Conservation (phyloP, 805 yeast genomes). For the Suhomyces canberraensis region DNA sequence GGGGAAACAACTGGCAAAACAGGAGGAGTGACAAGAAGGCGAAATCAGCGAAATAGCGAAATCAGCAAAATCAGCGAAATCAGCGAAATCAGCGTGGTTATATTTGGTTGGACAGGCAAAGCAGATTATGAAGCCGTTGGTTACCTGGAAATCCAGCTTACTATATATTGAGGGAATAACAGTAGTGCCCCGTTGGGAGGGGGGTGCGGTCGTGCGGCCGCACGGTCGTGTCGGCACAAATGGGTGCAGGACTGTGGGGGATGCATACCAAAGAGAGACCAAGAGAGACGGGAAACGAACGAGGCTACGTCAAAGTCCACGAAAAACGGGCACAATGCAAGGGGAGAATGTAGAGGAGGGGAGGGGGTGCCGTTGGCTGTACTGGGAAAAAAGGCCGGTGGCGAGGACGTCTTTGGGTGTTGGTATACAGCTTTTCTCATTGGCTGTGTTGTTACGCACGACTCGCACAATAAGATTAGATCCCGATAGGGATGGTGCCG, state of each 20-base stretch:
- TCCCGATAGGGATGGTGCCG: not conserved
- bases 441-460: not conserved
- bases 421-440: too few species aligned
- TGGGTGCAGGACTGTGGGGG: not conserved
- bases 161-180: slow-evolving; percentile 3
- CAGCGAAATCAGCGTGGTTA: too few species aligned
- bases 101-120: too few species aligned
- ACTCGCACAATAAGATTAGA: not conserved
- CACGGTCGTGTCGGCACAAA: not conserved
- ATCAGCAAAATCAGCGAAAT: too few species aligned
- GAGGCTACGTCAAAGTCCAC: not conserved
- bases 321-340: not conserved
- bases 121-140: not conserved
- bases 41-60: not conserved
- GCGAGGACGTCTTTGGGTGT: too few species aligned
- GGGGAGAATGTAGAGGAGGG: not conserved
- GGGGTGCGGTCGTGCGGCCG: slow-evolving; percentile 3
- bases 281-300: not conserved
- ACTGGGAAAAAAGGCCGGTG: too few species aligned
- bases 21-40: too few species aligned
- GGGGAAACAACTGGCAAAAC: too few species aligned
- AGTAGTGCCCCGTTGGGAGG: slow-evolving; percentile 5
- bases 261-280: not conserved
- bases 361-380: not conserved
- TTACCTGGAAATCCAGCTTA: not conserved